These are phyloP conservation scores for Trametes cubensis DNA, from an alignment of 768 basidiomycete species.

Conservation along the genomic window DNA sequence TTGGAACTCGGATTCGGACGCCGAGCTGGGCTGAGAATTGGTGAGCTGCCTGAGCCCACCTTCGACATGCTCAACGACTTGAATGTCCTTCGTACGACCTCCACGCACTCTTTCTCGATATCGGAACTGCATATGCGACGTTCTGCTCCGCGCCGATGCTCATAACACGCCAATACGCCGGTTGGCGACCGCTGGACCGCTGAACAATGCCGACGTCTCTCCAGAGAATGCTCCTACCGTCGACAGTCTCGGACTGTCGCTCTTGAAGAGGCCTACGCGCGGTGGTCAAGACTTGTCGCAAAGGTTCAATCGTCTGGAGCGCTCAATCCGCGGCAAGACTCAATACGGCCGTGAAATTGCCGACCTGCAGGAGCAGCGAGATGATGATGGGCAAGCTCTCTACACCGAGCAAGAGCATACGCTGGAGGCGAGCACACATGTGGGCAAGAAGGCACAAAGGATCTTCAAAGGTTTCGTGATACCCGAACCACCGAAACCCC, in stretches of 20 bases:
- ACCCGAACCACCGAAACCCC: constrained; percentile 63
- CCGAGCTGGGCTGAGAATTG: background rate
- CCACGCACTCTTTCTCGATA: constrained; percentile 10
- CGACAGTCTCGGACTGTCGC: constrained; percentile 4
- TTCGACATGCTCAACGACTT: constrained; percentile 23
- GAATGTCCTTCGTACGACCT: constrained; percentile 18
- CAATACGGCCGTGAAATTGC: constrained; percentile 29
- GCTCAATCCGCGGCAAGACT: constrained; percentile 49
- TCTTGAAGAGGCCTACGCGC: constrained; percentile 32
- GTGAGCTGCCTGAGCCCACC: constrained; percentile 6
- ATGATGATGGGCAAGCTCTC: constrained; percentile 27
- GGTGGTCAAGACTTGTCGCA: constrained; percentile 65
- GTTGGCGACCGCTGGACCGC: constrained; percentile 7
- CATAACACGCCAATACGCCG: background rate
- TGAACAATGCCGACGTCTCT: constrained; percentile 10
- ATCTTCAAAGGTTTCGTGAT: constrained; percentile 59
- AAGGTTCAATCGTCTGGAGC: constrained; percentile 60
- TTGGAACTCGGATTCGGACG: background rate
- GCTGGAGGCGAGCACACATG: constrained; percentile 8
- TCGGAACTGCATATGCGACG: background rate
- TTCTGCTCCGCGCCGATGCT: background rate
- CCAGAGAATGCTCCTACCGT: constrained; percentile 3
- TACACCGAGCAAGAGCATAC: constrained; percentile 5
- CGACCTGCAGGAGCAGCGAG: background rate
- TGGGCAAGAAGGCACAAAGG: constrained; percentile 19